Evolutionary conservation across 2,329 filamentous ascomycete species (phyloP), one percentile per base, ranked within the genome.

Genomic region (Colletotrichum australisinense): DNA sequence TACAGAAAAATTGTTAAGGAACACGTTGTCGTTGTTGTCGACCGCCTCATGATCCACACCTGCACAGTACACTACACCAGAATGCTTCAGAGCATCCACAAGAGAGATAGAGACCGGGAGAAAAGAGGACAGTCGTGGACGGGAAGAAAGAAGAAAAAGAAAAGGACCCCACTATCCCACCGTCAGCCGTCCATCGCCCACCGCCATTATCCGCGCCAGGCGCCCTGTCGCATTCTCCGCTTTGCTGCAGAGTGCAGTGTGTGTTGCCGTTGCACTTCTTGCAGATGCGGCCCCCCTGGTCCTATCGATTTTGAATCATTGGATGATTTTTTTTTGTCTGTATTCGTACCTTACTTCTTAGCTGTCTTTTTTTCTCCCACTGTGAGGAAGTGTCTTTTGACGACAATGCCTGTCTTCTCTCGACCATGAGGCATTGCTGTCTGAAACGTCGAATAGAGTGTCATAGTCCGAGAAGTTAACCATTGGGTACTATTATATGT

Each of bases 191-290:
- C 22, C 52, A 55, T 53, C 49, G n/a, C 26, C 42, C 60, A 55
- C 62, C 30, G 62, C 46, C 46, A 49, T 38, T 63, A 63, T 64
- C 46, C 62, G 59, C 59, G 59, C 42, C 38, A 32, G 38, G 59
- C 59, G 59, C 59, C 42, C 42, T 49, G 42, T 63, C 24, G 16
- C 42, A 26, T 32, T 32, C 49, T 55, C 62, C 62, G 62, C 62
- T 64, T 64, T 38, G 46, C 28, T 64, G 62, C 62, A 63, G 46
- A 26, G 52, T 55, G 52, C 52, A 24, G 26, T 55, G 9, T 55
- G 9, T 26, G 12, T 7, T 55, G 52, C 38, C 38, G 38, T 42
- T 24, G 22, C 22, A 28, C 22, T 55, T 42, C 38, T 55, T 49
- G 42, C 42, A n/a, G 42, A 49, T 49, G 42, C 42, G 1, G 19